Evolutionary conservation across 164 flowering plant genomes (phyloP).

Genomic region (Tinospora cordifolia): DNA sequence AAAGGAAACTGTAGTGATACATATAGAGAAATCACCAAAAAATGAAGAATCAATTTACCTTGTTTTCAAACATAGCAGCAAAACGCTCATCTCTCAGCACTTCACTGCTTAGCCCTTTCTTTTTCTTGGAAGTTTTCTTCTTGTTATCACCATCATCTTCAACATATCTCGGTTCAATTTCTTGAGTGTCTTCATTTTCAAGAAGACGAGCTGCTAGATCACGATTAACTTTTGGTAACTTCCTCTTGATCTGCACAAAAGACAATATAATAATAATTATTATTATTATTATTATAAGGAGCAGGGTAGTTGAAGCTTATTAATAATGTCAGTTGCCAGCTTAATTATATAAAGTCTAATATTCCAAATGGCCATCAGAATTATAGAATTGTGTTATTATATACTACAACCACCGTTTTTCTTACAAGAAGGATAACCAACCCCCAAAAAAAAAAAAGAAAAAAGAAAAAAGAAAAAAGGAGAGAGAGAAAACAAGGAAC

Average conservation of each 20-base stretch:
- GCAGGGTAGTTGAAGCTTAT: not conserved
- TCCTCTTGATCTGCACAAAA: constrained; percentile 53
- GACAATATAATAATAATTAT: no score
- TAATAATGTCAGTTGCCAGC: not conserved
- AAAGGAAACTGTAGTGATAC: not conserved
- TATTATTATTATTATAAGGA: no score
- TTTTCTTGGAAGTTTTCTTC: constrained; percentile 67
- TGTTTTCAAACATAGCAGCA: constrained; percentile 43
- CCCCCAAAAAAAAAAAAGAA: no score
- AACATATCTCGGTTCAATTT: constrained; percentile 32
- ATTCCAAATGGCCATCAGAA: not conserved
- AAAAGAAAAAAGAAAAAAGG: no score
- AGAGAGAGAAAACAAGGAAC: no score
- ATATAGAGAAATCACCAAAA: not conserved
- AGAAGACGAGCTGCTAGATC: constrained; percentile 47
- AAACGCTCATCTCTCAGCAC: constrained; percentile 67
- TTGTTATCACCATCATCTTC: constrained; percentile 33
- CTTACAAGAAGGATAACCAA: no score
- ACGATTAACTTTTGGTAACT: constrained; percentile 78
- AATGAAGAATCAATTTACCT: constrained; percentile 39
- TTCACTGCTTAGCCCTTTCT: constrained; percentile 52
- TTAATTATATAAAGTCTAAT: not conserved
- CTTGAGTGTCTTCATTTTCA: constrained; percentile 56
- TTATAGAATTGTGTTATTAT: no score
- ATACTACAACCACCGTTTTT: no score